A percentile compares a stretch with the other conserved stretches of the same genome.
These are phyloP conservation scores for Chiua sp. DNA, from an alignment of 1,284 basidiomycete genomes.

Conservation along the genomic window DNA sequence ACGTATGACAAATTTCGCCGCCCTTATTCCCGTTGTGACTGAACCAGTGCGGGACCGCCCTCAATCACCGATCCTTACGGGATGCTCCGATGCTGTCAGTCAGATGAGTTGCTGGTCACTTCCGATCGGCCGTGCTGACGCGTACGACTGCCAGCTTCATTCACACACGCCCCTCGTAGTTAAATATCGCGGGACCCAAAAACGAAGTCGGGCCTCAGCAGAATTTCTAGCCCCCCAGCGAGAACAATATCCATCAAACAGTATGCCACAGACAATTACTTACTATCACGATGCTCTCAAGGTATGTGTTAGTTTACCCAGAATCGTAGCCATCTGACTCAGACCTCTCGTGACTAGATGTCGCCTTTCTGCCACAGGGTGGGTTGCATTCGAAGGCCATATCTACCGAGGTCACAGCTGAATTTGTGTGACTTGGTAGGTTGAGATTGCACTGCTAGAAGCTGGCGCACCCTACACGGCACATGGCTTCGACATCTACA, in stretches of 20 bases:
- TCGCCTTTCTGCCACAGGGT: slow-evolving; percentile 2
- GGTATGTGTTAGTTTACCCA: neutral
- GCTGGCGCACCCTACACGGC: slow-evolving; percentile 10
- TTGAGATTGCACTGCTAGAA: slow-evolving; percentile 24
- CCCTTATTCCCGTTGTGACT: neutral
- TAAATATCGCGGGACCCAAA: neutral
- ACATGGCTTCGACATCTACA: slow-evolving; percentile 7
- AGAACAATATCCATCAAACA: neutral
- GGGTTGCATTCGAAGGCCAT: neutral
- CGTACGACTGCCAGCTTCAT: neutral
- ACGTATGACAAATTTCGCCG: no score
- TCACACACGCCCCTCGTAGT: no score
- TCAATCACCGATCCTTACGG: neutral
- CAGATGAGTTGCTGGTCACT: neutral
- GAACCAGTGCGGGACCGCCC: neutral
- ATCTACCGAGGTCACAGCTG: neutral
- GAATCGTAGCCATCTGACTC: neutral
- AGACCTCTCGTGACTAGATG: no score
- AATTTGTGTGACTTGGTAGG: slow-evolving; percentile 4
- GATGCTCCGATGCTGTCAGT: neutral
- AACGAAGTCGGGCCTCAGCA: neutral
- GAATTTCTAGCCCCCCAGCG: no score
- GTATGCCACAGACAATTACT: slow-evolving; percentile 7
- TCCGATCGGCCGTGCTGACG: neutral
- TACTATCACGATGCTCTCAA: neutral